Conservation (phyloP, 2,329 filamentous ascomycete genomes). For the Thelonectria blattea region DNA sequence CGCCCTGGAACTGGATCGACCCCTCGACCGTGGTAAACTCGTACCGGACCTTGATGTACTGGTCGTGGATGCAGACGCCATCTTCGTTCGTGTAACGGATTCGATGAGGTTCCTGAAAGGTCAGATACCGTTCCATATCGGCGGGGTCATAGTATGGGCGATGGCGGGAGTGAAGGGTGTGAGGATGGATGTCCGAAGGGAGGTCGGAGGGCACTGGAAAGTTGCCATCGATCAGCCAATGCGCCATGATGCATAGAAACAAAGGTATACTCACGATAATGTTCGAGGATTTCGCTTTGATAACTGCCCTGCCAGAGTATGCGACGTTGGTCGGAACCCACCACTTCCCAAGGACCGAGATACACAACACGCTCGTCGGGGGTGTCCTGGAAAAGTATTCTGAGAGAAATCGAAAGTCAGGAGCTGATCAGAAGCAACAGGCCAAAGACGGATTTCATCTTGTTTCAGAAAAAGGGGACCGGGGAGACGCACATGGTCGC, state of each 20-base stretch:
- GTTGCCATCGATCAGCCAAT: conserved; percentile 16
- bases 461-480: conserved; percentile 2
- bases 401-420: conserved; percentile 38
- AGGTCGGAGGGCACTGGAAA: conserved; percentile 52
- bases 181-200: conserved; percentile 53
- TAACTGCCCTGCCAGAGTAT: conserved; percentile 62
- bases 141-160: conserved; percentile 56
- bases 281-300: conserved; percentile 57
- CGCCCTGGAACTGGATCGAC: conserved; percentile 56
- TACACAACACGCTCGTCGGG: conserved; percentile 56
- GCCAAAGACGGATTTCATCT: neutral
- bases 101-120: conserved; percentile 55
- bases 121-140: conserved; percentile 56
- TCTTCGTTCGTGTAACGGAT: conserved; percentile 55
- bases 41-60: conserved; percentile 55
- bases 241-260: neutral
- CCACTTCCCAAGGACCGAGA: conserved; percentile 60
- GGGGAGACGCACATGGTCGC: conserved; percentile 55
- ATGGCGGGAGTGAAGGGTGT: conserved; percentile 57
- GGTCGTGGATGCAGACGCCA: conserved; percentile 55
- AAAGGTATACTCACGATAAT: conserved; percentile 50
- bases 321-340: conserved; percentile 54
- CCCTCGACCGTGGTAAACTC: conserved; percentile 57
- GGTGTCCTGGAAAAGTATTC: conserved; percentile 58
- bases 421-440: conserved; percentile 25